These are phyloP conservation scores for Novymonas esmeraldas DNA, from an alignment of 208 protist genomes.

Conservation along the genomic window DNA sequence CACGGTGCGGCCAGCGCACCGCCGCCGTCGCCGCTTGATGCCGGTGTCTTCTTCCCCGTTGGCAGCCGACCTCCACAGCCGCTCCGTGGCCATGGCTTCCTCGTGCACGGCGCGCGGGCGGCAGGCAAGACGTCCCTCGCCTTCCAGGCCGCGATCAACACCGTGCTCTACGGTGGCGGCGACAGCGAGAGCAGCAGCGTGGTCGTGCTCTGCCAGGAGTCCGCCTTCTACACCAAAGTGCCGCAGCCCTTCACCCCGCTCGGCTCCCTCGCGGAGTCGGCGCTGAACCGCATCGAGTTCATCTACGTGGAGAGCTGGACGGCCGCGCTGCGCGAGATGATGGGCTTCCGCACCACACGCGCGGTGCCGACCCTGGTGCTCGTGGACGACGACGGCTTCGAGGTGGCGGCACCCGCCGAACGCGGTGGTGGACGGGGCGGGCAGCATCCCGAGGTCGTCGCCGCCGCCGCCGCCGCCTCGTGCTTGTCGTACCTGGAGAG, in stretches of 20 bases:
- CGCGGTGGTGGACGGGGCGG: not conserved
- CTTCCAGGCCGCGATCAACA: slow-evolving; percentile 68
- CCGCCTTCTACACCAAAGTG: slow-evolving; percentile 51
- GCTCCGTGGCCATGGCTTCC: slow-evolving; percentile 47
- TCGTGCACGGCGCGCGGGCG: slow-evolving; percentile 48
- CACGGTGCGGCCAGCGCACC: not conserved
- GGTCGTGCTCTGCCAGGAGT: slow-evolving; percentile 58
- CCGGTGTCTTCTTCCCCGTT: slow-evolving; percentile 25
- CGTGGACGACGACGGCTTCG: slow-evolving; percentile 64
- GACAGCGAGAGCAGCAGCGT: slow-evolving; percentile 22
- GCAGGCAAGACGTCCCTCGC: slow-evolving; percentile 71
- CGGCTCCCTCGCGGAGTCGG: slow-evolving; percentile 29
- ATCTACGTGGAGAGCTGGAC: slow-evolving; percentile 47
- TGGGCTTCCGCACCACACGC: slow-evolving; percentile 21
- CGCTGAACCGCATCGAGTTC: slow-evolving; percentile 61
- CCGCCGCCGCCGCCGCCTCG: slow-evolving; percentile 10
- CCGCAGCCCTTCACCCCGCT: slow-evolving; percentile 66
- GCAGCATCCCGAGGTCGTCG: slow-evolving; percentile 14
- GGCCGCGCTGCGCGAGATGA: slow-evolving; percentile 42
- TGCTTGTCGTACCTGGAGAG: slow-evolving; percentile 49
- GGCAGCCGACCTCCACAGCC: slow-evolving; percentile 19
- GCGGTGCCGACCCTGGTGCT: slow-evolving; percentile 47
- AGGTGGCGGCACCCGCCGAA: slow-evolving; percentile 9
- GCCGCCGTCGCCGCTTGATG: slow-evolving; percentile 12
- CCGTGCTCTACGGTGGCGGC: slow-evolving; percentile 16